Evolutionary conservation across 1,139 yeast genomes (phyloP), one percentile per base, ranked within the genome.

Genomic region (Yamadazyma diddensiae): DNA sequence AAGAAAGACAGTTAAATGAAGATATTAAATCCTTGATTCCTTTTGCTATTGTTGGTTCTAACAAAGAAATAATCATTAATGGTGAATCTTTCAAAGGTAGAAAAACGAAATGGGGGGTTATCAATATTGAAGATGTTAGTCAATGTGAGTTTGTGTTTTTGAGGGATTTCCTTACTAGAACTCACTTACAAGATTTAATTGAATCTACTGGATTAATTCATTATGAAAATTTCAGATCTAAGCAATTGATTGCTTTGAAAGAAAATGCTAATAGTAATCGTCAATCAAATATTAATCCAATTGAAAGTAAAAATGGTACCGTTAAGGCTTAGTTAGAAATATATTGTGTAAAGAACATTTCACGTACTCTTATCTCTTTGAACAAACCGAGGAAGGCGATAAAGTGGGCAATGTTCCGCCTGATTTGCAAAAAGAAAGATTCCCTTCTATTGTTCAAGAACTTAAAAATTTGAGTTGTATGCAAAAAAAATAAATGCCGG

Each of bases 31-130:
- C 82, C 31, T 76, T 77, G 53, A 77, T 90, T 46, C 98, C 98
- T 19, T 92, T 92, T 66, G 97, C 98, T 1, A 78, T 92, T 30
- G 88, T 90, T 35, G 98, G 97, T 26, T 82, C 95, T n/a, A 95
- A 88, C 55, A 74, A 70, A 39, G 83, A 82, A 47, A 77, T 85
- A 41, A 73, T 80, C 37, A 65, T 79, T 37, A 77, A 79, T 46
- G 97, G 96, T 29, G 85, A 82, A 52, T 64, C 73, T 19, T 85
- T 87, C 25, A 82, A 94, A 51, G 97, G 96, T 30, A 81, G 98
- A 66, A 80, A 83, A 62, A 87, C 94, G 37, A 79, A 83, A 55
- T 92, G 97, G 96, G 97, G 97, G 28, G 73, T 81, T 16, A 81
- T 87, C 45, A 83, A 90, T 58, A 86, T 92, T 38, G 97, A 90